Evolutionary conservation across 1,139 yeast genomes (phyloP).

Genomic region (Blastobotrys indianensis): DNA sequence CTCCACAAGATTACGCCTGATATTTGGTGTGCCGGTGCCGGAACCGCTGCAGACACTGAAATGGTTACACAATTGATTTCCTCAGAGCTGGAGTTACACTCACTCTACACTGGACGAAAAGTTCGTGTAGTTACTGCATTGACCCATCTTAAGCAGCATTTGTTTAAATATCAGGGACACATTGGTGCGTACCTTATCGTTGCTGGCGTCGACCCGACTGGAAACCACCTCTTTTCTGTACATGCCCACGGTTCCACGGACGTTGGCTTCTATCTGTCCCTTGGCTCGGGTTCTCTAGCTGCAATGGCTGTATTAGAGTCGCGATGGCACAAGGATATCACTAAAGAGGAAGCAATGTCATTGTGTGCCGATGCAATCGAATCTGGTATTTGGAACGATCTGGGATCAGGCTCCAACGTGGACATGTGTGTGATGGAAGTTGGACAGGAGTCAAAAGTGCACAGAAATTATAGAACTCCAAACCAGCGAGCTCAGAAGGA

Average conservation of each 20-base stretch:
- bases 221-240: conserved; percentile 84
- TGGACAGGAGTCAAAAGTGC: conserved; percentile 69
- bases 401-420: conserved; percentile 97
- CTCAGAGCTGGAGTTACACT: conserved; percentile 84
- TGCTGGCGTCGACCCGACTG: conserved; percentile 96
- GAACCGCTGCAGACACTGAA: conserved; percentile 99
- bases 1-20: conserved; percentile 85
- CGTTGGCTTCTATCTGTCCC: conserved; percentile 83
- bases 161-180: conserved; percentile 94
- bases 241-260: conserved; percentile 99
- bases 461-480: conserved; percentile 86
- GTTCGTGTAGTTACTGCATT: conserved; percentile 93
- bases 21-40: conserved; percentile 99
- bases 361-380: conserved; percentile 90
- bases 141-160: conserved; percentile 89
- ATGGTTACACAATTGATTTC: conserved; percentile 91
- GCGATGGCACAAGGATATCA: conserved; percentile 71
- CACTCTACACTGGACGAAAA: conserved; percentile 71
- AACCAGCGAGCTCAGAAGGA: conserved; percentile 80
- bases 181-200: conserved; percentile 95
- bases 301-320: conserved; percentile 97
- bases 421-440: conserved; percentile 95
- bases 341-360: conserved; percentile 81
- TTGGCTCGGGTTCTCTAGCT: conserved; percentile 97
- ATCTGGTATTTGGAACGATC: conserved; percentile 98